phyloP scores from a whole-genome alignment of 768 basidiomycete genomes.

The Tricholoma hemisulphureum region DNA sequence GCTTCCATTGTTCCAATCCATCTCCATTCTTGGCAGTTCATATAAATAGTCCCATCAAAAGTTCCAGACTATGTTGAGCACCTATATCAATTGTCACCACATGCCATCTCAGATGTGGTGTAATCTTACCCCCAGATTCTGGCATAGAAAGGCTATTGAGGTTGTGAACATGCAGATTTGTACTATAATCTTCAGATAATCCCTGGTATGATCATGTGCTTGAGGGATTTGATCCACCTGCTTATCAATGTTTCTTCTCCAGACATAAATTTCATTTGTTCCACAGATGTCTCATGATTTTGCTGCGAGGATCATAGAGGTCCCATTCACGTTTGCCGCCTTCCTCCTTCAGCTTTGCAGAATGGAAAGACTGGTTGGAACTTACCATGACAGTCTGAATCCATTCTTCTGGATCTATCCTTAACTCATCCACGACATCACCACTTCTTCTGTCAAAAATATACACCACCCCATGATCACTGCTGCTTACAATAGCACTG shows the following conservation, averaged over 20 bases:
- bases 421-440: constrained; percentile 6
- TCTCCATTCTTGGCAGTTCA: no score
- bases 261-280: not conserved
- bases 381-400: constrained; percentile 14
- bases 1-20: no score
- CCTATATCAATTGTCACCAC: not conserved
- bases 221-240: not conserved
- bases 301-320: not conserved
- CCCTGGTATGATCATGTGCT: not conserved
- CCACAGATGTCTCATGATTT: not conserved
- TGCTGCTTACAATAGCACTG: constrained; percentile 7
- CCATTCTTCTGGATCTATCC: constrained; percentile 3
- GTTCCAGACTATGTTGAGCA: not conserved
- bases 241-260: not conserved
- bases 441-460: constrained; percentile 17
- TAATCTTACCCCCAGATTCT: not conserved
- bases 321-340: not conserved
- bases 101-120: not conserved
- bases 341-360: not conserved
- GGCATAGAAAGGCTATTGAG: not conserved
- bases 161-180: not conserved
- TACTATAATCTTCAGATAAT: not conserved
- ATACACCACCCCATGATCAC: constrained; percentile 18
- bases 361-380: not conserved
- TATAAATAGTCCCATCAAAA: no score